Evolutionary conservation across 2,329 filamentous ascomycete species (phyloP), one percentile per base, ranked within the genome.

Genomic region (Nothophaeocryptopus gaeumannii): DNA sequence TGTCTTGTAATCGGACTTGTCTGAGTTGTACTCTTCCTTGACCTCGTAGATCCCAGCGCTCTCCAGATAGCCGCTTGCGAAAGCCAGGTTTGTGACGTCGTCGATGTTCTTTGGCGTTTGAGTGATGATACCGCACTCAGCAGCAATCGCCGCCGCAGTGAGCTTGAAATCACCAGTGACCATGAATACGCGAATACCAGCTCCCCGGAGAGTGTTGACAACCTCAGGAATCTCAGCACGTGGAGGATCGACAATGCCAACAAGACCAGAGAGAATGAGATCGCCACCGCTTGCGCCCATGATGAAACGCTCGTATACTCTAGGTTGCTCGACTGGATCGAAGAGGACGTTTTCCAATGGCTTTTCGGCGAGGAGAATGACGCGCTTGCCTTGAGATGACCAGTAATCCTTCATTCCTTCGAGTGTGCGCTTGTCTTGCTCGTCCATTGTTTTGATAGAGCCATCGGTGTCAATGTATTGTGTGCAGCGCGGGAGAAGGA

Each of bases 121-220:
- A 1, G 76, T 85, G 45, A 90, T 77, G 62, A 89, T 89, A 8
- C 86, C 84, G 52, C 85, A 88, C 47, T 89, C 81, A 2, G 78
- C 74, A 0, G 86, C 85, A 54, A 91, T 89, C 1, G 86, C 84
- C 54, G 82, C 76, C 0, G 87, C 86, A 0, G 87, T 91, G 12
- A 89, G 76, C 20, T 84, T 83, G 64, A 87, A 89, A 62, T 91
- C 87, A 8, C 87, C 86, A 1, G 87, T 91, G 0, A 90, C 86
- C 86, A 91, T 91, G 67, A 87, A 85, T 29, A 89, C 82, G n/a
- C 83, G 76, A 46, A 91, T 85, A 1, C 85, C 84, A 3, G 88
- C 87, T 1, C 79, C 75, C 10, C 85, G 79, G 12, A 89, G 74
- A 0, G 79, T 86, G n/a, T 73, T 70, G 26, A 83, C 72, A 1